Evolutionary conservation across 768 basidiomycete genomes (phyloP).

Genomic region (Infundibulicybe gibba): DNA sequence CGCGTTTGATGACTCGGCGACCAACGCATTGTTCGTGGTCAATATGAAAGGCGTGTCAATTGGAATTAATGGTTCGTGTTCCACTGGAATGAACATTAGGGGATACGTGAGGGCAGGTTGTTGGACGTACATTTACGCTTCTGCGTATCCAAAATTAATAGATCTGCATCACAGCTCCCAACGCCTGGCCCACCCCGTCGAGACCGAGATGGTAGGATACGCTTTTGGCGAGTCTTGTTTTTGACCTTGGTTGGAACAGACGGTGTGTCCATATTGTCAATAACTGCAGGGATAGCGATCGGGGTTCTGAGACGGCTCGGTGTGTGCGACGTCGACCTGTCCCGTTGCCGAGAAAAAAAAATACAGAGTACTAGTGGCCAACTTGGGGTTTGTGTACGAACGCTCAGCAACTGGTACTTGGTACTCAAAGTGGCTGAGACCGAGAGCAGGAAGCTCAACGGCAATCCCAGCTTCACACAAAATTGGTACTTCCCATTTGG

Average conservation of each 20-base stretch:
- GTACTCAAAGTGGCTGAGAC: no score
- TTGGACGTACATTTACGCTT: slow-evolving; percentile 65
- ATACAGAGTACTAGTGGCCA: no score
- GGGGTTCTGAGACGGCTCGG: no score
- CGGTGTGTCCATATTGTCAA: slow-evolving; percentile 28
- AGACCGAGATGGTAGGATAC: slow-evolving; percentile 78
- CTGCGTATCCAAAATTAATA: slow-evolving; percentile 80
- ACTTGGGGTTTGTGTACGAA: no score
- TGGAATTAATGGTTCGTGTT: slow-evolving; percentile 71
- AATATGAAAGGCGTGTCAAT: slow-evolving; percentile 62
- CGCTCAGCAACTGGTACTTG: no score
- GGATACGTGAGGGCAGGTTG: slow-evolving; percentile 1
- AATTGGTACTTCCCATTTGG: no score
- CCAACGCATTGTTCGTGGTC: slow-evolving; percentile 63
- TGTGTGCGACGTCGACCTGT: no score
- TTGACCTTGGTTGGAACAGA: slow-evolving; percentile 28
- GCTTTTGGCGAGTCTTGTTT: slow-evolving; percentile 56
- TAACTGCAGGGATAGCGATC: no score
- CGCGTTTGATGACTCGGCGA: slow-evolving; percentile 36
- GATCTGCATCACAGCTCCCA: slow-evolving; percentile 74
- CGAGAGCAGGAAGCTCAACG: no score
- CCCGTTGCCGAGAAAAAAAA: no score
- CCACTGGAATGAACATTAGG: slow-evolving; percentile 37
- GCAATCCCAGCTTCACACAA: no score
- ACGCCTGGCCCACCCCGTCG: slow-evolving; percentile 80